Conservation (phyloP, 352 stramenopile genomes). For the Phytophthora sansomeana region DNA sequence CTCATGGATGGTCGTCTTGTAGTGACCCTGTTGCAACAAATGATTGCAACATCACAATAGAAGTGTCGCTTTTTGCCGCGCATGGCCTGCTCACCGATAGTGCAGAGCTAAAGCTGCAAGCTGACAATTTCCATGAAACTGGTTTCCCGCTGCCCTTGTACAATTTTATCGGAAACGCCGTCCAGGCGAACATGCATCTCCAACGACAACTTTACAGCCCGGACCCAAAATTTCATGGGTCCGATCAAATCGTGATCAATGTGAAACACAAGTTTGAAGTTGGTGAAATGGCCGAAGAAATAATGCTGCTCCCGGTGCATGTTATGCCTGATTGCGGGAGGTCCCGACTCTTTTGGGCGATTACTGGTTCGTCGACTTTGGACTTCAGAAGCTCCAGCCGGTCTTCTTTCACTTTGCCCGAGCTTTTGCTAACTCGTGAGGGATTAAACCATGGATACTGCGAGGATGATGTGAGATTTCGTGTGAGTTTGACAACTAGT, state of each 20-base stretch:
- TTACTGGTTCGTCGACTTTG: conserved; percentile 13
- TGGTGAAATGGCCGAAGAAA: conserved; percentile 12
- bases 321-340: conserved; percentile 18
- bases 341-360: conserved; percentile 16
- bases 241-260: conserved; percentile 49
- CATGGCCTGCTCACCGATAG: conserved; percentile 19
- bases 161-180: conserved; percentile 19
- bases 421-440: conserved; percentile 22
- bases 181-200: conserved; percentile 26
- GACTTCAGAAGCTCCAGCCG: conserved; percentile 1
- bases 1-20: conserved; percentile 3
- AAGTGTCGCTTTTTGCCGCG: conserved; percentile 20
- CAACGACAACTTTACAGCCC: conserved; percentile 38
- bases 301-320: conserved; percentile 19
- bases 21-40: neutral
- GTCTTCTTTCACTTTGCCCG: conserved; percentile 14
- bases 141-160: conserved; percentile 2
- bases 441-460: conserved; percentile 42
- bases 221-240: conserved; percentile 42
- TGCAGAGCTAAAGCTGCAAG: neutral
- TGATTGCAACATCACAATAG: conserved; percentile 10
- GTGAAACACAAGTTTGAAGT: conserved; percentile 10
- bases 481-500: conserved; percentile 11
- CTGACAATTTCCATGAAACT: too few species aligned
- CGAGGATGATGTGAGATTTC: conserved; percentile 28